Percentiles rank a stretch among this genome's conserved stretches.
phyloP scores from a whole-genome alignment of 805 yeast species.

The Wickerhamomyces ciferrii region DNA sequence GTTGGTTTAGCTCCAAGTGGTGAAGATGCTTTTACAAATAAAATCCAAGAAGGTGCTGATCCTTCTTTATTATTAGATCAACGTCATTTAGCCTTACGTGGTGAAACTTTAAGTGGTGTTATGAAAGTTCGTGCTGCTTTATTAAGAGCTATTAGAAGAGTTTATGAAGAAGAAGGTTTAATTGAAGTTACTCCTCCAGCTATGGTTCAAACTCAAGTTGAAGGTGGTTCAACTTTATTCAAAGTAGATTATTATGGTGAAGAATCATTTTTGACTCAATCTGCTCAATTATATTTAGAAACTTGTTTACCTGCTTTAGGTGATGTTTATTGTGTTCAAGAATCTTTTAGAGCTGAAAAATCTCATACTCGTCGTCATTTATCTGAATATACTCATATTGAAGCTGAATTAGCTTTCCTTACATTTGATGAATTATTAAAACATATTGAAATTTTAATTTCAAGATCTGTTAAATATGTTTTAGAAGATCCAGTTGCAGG shows the following conservation, averaged over 20 bases:
- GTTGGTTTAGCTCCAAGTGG: constrained; percentile 96
- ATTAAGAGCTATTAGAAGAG: constrained; percentile 67
- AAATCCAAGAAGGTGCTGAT: constrained; percentile 89
- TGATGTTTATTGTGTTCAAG: constrained; percentile 96
- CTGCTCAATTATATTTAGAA: constrained; percentile 94
- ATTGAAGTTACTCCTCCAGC: constrained; percentile 98
- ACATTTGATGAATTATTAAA: constrained; percentile 78
- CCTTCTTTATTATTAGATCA: constrained; percentile 89
- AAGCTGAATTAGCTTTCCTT: constrained; percentile 87
- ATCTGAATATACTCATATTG: constrained; percentile 95
- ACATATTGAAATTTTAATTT: constrained; percentile 80
- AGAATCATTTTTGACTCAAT: constrained; percentile 94
- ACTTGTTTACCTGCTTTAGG: constrained; percentile 95
- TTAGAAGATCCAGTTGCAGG: constrained; percentile 91
- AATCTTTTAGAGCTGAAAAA: constrained; percentile 98
- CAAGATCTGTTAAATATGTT: constrained; percentile 65
- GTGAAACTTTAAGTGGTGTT: constrained; percentile 88
- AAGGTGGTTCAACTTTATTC: constrained; percentile 97
- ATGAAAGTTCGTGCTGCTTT: constrained; percentile 91
- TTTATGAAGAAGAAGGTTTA: constrained; percentile 67
- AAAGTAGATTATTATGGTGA: constrained; percentile 93
- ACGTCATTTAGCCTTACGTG: constrained; percentile 94
- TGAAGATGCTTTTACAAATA: constrained; percentile 91
- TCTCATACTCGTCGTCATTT: constrained; percentile 98
- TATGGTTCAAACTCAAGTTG: constrained; percentile 99